phyloP scores from a whole-genome alignment of 2,329 filamentous ascomycete genomes.

The Botrytis fragariae region DNA sequence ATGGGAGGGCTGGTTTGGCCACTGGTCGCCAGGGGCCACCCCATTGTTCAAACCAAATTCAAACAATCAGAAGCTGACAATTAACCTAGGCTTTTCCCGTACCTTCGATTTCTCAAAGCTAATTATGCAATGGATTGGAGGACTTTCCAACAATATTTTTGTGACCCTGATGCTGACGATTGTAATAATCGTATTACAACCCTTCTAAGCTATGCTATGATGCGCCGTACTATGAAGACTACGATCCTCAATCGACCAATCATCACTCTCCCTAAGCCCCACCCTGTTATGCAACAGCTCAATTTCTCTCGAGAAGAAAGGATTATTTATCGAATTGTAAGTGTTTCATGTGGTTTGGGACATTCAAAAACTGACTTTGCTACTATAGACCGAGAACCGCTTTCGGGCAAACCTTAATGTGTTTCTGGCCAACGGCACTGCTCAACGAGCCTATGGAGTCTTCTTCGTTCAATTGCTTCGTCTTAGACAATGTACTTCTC shows the following conservation, averaged over 20 bases:
- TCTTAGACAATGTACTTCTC: slow-evolving; percentile 36
- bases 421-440: slow-evolving; percentile 28
- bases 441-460: slow-evolving; percentile 27
- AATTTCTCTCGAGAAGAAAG: slow-evolving; percentile 53
- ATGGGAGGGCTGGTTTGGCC: not conserved
- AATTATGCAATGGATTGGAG: slow-evolving; percentile 33
- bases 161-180: slow-evolving; percentile 30
- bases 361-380: slow-evolving; percentile 19
- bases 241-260: slow-evolving; percentile 53
- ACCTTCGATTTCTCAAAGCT: slow-evolving; percentile 37
- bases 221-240: slow-evolving; percentile 54
- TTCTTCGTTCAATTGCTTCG: slow-evolving; percentile 38
- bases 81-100: slow-evolving; percentile 34
- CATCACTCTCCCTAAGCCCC: slow-evolving; percentile 51
- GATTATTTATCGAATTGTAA: slow-evolving; percentile 53
- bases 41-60: slow-evolving; percentile 3
- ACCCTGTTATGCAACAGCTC: slow-evolving; percentile 43
- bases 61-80: slow-evolving; percentile 17
- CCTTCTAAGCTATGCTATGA: slow-evolving; percentile 45
- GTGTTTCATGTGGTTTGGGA: slow-evolving; percentile 37
- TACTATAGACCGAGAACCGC: slow-evolving; percentile 40
- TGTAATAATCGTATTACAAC: slow-evolving; percentile 29
- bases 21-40: not conserved
- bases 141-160: slow-evolving; percentile 36
- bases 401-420: slow-evolving; percentile 35